Conservation (phyloP, 1,284 basidiomycete genomes). For the Heterobasidion parviporum region DNA sequence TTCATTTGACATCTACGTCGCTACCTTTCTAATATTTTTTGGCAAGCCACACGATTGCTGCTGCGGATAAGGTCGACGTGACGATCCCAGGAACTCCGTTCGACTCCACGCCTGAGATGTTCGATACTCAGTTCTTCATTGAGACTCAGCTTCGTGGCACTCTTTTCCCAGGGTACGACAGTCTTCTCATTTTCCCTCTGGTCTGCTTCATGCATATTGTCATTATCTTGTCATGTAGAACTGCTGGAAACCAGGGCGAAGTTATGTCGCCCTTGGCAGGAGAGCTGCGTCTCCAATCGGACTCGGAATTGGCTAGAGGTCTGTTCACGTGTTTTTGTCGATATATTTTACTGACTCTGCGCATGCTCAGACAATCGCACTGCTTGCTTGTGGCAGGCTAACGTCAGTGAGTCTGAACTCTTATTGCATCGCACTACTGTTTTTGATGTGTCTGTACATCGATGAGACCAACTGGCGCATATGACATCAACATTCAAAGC, state of each 20-base stretch:
- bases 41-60: constrained; percentile 8
- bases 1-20: constrained; percentile 1
- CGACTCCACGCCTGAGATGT: constrained; percentile 13
- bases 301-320: constrained; percentile 14
- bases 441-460: neutral
- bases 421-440: neutral
- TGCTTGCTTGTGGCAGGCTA: constrained; percentile 1
- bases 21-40: constrained; percentile 4
- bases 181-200: neutral
- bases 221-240: constrained; percentile 1
- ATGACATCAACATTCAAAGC: neutral
- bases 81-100: constrained; percentile 5
- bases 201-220: neutral
- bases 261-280: constrained; percentile 21
- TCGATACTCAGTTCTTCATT: constrained; percentile 19
- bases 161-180: constrained; percentile 17
- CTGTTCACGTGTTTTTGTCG: neutral
- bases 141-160: constrained; percentile 19
- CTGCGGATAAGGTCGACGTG: constrained; percentile 18
- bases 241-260: constrained; percentile 18
- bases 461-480: constrained; percentile 7
- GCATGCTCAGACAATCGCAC: neutral
- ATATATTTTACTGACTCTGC: neutral
- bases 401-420: neutral
- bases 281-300: constrained; percentile 28